Percentiles rank a stretch among this genome's conserved stretches.
Evolutionary conservation across 805 yeast species (phyloP).

Genomic region (Tetrapisispora phaffii): DNA sequence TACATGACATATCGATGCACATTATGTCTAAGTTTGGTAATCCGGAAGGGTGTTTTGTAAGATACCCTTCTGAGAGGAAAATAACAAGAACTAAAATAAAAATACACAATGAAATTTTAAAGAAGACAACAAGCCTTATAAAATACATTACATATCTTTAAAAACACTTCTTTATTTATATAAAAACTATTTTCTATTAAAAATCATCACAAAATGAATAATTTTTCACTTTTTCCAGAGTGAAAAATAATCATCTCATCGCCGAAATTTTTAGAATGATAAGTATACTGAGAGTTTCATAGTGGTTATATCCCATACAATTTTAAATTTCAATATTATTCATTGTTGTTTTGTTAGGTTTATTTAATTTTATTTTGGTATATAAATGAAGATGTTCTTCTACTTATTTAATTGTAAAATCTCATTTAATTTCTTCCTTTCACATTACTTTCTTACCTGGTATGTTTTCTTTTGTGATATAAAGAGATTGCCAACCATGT

Average conservation of each 20-base stretch:
- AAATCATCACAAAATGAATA: no score
- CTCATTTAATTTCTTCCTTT: no score
- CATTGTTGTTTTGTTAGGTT: neutral
- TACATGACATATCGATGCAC: conserved; percentile 15
- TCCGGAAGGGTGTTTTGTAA: conserved; percentile 23
- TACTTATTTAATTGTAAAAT: no score
- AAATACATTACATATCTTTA: no score
- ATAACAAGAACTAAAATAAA: neutral
- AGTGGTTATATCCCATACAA: neutral
- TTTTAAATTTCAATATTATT: no score
- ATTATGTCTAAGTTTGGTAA: conserved; percentile 26
- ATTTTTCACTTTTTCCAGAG: no score
- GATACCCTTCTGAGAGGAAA: neutral
- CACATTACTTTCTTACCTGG: no score
- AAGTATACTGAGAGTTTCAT: neutral
- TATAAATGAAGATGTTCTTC: no score
- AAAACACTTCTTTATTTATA: neutral
- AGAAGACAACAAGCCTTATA: no score
- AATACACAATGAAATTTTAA: no score
- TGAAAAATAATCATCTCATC: neutral
- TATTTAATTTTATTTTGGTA: neutral
- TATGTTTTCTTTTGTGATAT: neutral
- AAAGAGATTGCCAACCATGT: conserved; percentile 13
- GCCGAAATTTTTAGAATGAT: conserved; percentile 1
- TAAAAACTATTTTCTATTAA: neutral